phyloP scores from a whole-genome alignment of 352 stramenopile genomes.

The Globisporangium megalacanthum region DNA sequence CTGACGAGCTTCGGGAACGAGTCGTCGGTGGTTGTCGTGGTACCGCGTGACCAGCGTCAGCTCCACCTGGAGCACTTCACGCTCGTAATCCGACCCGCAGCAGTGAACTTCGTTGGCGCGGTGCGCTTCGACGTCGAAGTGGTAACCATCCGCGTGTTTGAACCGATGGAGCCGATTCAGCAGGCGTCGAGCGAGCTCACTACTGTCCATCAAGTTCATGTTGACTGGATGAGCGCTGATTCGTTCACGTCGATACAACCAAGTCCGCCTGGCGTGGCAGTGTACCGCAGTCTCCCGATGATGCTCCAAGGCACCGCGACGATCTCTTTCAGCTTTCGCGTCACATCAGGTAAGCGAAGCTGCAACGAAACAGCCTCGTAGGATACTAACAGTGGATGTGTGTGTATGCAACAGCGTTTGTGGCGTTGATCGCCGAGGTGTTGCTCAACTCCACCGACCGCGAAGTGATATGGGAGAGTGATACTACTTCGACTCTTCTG shows the following conservation, averaged over 20 bases:
- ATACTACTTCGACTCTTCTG: conserved; percentile 1
- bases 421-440: conserved; percentile 24
- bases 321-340: conserved; percentile 27
- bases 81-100: conserved; percentile 15
- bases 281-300: conserved; percentile 27
- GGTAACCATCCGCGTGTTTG: conserved; percentile 3
- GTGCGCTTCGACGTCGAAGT: conserved; percentile 20
- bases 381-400: conserved; percentile 1
- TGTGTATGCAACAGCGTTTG: conserved; percentile 23
- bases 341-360: conserved; percentile 24
- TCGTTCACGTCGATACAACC: conserved; percentile 9
- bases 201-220: conserved; percentile 16
- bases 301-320: conserved; percentile 15
- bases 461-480: conserved; percentile 32
- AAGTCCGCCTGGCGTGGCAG: conserved; percentile 3
- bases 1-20: neutral
- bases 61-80: conserved; percentile 7
- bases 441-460: conserved; percentile 22
- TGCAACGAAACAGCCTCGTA: too few relatives aligned
- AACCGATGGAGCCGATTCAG: conserved; percentile 9
- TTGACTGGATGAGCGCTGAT: conserved; percentile 21
- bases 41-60: conserved; percentile 3
- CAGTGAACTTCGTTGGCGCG: conserved; percentile 15
- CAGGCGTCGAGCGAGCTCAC: conserved; percentile 10
- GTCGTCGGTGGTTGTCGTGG: neutral